Percentiles rank a stretch among this genome's conserved stretches.
These are phyloP conservation scores for Silene coronaria DNA, from an alignment of 179 eudicot genomes.

Conservation along the genomic window DNA sequence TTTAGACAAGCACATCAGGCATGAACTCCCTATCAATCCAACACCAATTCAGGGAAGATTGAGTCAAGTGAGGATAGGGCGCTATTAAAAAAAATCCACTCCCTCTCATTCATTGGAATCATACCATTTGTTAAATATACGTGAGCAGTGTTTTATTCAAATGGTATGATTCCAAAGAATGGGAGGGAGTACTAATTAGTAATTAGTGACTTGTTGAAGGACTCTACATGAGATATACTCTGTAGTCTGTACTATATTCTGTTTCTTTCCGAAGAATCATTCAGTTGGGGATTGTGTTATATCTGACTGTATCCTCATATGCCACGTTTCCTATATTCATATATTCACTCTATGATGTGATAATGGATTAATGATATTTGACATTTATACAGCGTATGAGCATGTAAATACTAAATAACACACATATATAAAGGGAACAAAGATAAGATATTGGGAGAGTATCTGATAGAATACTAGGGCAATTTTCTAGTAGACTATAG, in stretches of 20 bases:
- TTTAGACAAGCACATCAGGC: not conserved
- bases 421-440: not conserved
- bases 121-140: too few relatives aligned
- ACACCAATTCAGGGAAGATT: not conserved
- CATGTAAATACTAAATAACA: not conserved
- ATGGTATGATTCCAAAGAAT: too few relatives aligned
- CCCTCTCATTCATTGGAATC: too few relatives aligned
- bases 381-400: not conserved
- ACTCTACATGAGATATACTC: not conserved
- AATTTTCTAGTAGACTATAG: not conserved
- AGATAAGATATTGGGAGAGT: not conserved
- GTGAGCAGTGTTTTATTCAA: too few relatives aligned
- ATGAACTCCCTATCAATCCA: not conserved
- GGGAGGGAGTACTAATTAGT: too few relatives aligned
- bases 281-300: not conserved
- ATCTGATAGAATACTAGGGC: not conserved
- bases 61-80: conserved; percentile 5
- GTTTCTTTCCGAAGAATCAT: not conserved
- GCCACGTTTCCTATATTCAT: not conserved
- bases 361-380: not conserved
- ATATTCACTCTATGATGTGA: not conserved
- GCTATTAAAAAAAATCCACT: not conserved
- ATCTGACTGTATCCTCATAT: not conserved
- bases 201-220: not conserved
- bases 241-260: not conserved